These are phyloP conservation scores for Ogataea pilisensis DNA, from an alignment of 805 yeast species.

Conservation along the genomic window DNA sequence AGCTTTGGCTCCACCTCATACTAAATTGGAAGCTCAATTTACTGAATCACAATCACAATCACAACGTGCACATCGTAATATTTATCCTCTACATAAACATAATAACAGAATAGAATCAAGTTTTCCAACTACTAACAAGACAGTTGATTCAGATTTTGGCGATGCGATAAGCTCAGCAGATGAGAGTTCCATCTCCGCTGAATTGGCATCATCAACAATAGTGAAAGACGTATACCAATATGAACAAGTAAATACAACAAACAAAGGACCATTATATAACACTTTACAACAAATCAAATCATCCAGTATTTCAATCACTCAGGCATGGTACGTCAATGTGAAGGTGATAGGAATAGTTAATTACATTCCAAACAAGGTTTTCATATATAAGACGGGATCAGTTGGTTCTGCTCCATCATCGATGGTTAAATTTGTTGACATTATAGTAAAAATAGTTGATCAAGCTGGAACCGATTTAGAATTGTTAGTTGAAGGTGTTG, in stretches of 20 bases:
- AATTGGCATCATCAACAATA: background rate
- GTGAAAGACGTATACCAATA: background rate
- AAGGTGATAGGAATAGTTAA: background rate
- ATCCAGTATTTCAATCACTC: background rate
- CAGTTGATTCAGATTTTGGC: background rate
- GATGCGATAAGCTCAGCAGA: background rate
- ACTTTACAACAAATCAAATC: background rate
- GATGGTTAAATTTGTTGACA: background rate
- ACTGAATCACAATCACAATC: background rate
- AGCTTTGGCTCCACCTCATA: too few relatives aligned
- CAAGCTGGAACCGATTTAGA: background rate
- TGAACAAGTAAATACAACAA: background rate
- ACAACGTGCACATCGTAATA: background rate
- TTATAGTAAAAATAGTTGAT: background rate
- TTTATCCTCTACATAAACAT: background rate
- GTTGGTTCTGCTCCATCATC: too few relatives aligned
- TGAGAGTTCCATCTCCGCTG: background rate
- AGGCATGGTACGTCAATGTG: background rate
- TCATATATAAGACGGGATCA: too few relatives aligned
- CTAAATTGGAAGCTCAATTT: too few relatives aligned
- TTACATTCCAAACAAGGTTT: background rate
- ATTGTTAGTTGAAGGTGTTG: background rate
- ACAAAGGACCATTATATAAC: background rate
- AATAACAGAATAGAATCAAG: background rate
- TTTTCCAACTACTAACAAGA: background rate